phyloP scores from a whole-genome alignment of 257 asterid genomes.

The Marsdenia floribunda region DNA sequence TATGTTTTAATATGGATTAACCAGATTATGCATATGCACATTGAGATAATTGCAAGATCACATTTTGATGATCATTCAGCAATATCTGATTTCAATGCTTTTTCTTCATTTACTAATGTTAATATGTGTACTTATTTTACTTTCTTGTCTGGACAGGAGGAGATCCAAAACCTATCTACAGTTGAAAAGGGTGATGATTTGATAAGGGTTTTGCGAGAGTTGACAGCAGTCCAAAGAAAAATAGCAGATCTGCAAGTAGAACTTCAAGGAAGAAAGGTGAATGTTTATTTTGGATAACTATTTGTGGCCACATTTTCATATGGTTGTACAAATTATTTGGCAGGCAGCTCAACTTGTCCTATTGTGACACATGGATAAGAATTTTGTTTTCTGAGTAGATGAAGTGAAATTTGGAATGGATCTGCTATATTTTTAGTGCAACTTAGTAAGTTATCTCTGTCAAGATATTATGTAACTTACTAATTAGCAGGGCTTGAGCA shows the following conservation, averaged over 20 bases:
- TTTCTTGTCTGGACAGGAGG: constrained; percentile 54
- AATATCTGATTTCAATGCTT: background rate
- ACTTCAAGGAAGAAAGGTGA: constrained; percentile 98
- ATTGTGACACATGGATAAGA: background rate
- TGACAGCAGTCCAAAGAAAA: constrained; percentile 85
- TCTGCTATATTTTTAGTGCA: background rate
- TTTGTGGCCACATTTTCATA: background rate
- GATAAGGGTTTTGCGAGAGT: constrained; percentile 81
- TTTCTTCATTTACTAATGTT: background rate
- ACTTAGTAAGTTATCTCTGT: background rate
- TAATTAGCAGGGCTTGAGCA: background rate
- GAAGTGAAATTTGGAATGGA: background rate
- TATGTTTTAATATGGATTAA: too few species aligned
- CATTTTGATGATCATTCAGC: background rate
- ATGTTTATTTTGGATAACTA: background rate
- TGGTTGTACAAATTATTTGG: background rate
- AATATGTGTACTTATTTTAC: constrained; percentile 2
- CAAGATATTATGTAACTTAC: background rate
- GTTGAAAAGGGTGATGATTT: constrained; percentile 81
- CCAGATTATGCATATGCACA: background rate
- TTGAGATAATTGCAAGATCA: background rate
- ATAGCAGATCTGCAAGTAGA: constrained; percentile 97
- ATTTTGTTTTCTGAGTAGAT: background rate
- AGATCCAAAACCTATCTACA: constrained; percentile 52
- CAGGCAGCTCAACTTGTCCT: background rate